Conservation (phyloP, 371 early-diverging fungal genomes). For the Mucor irregularis region DNA sequence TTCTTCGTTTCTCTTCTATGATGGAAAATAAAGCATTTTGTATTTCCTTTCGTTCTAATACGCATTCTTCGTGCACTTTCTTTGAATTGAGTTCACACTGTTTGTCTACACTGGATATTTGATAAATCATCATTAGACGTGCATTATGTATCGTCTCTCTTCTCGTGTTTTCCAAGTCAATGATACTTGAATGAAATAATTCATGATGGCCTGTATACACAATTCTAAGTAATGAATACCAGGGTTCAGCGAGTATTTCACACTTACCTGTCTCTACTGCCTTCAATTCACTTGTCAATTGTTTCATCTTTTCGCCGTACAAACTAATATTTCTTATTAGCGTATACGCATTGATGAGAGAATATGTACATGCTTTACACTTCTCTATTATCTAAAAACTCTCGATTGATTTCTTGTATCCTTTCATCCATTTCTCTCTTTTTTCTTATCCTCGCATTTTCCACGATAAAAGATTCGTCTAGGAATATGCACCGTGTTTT, state of each 20-base stretch:
- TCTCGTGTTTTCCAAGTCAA: conserved; percentile 12
- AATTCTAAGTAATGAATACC: too few species aligned
- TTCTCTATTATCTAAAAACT: conserved; percentile 22
- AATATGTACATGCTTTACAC: conserved; percentile 1
- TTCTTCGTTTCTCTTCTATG: conserved; percentile 21
- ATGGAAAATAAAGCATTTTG: conserved; percentile 19
- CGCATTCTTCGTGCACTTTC: conserved; percentile 9
- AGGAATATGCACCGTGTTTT: too few species aligned
- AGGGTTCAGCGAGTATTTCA: too few species aligned
- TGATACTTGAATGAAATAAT: not conserved
- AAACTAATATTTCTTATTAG: conserved; percentile 3
- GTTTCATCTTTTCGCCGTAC: conserved; percentile 19
- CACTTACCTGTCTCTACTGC: conserved; percentile 10
- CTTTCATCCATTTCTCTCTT: conserved; percentile 17
- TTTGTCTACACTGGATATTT: conserved; percentile 15
- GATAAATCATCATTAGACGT: conserved; percentile 22
- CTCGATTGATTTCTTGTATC: conserved; percentile 12
- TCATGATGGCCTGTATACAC: conserved; percentile 4
- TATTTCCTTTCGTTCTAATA: conserved; percentile 16
- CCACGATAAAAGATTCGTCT: not conserved
- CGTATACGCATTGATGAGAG: too few species aligned
- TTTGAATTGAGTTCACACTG: not conserved
- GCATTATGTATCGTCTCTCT: conserved; percentile 16
- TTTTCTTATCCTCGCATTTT: conserved; percentile 5
- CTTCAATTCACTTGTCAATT: conserved; percentile 11